Percentiles rank a stretch among this genome's conserved stretches.
Evolutionary conservation across 2,329 filamentous ascomycete species (phyloP).

Genomic region (Phialophora expanda): DNA sequence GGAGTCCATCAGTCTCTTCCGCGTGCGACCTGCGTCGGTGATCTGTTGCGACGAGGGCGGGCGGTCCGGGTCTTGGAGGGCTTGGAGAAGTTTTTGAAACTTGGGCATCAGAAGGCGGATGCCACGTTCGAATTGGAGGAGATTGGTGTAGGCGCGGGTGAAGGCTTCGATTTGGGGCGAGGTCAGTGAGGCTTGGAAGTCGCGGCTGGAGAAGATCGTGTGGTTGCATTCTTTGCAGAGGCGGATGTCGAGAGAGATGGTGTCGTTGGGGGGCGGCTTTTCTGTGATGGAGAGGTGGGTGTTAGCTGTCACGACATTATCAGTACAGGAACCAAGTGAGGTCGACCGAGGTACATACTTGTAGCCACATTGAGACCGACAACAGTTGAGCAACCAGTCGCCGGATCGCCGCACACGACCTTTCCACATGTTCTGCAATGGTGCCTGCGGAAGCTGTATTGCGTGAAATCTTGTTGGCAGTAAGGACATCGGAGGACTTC

Average conservation of each 20-base stretch:
- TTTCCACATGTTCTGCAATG: conserved; percentile 93
- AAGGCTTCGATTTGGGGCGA: conserved; percentile 65
- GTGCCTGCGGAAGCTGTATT: conserved; percentile 89
- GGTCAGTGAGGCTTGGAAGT: conserved; percentile 74
- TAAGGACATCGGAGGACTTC: conserved; percentile 83
- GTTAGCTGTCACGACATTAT: conserved; percentile 35
- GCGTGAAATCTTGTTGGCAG: conserved; percentile 93
- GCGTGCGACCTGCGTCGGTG: conserved; percentile 82
- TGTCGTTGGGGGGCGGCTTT: conserved; percentile 46
- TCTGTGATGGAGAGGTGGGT: conserved; percentile 33
- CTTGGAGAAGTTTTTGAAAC: conserved; percentile 77
- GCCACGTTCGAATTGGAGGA: conserved; percentile 84
- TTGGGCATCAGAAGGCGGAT: conserved; percentile 80
- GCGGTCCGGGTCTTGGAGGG: conserved; percentile 73
- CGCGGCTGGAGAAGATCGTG: conserved; percentile 73
- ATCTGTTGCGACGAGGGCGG: conserved; percentile 73
- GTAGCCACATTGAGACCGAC: conserved; percentile 77
- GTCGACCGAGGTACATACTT: conserved; percentile 52
- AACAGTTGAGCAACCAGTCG: conserved; percentile 83
- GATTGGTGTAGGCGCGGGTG: conserved; percentile 74
- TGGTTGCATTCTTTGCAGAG: conserved; percentile 89
- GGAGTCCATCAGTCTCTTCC: conserved; percentile 86
- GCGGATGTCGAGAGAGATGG: conserved; percentile 75
- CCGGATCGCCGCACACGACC: conserved; percentile 87
- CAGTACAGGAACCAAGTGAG: conserved; percentile 31